Base-by-base conservation (phyloP, 805 yeast species). In the Candida railenensis region DNA sequence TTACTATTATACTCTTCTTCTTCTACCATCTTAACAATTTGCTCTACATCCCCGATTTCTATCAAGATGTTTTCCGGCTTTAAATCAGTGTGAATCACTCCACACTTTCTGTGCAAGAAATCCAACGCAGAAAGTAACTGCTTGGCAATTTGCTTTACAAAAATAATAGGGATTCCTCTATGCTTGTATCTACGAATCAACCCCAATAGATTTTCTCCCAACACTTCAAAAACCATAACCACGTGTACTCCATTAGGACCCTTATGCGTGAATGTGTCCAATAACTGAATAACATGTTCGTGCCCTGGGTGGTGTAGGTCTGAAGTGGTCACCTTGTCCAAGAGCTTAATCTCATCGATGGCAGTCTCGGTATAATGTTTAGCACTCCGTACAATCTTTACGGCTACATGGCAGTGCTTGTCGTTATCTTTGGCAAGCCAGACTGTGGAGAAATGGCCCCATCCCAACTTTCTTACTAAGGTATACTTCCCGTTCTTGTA, bases 391-490 rank as follows among this genome's bases (percentile, higher is more conserved):
- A 94, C 97, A 55, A 94, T 85, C 64, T 94, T 94, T 77, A 94
- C 78, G 1, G 99, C 99, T 19, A 94, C 98, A 61, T 87, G 96
- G 41, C 78, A 69, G 49, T 78, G 74, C 46, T 74, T 70, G 51
- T 71, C 74, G 44, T 73, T 68, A 43, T 80, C 80, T 49, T 69
- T 77, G 3, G 97, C 98, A 22, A 88, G 72, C 97, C 97, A 91
- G 19, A 89, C 97, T 1, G 96, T 94, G 22, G 96, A 85, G 62
- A 94, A 94, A 67, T 94, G 97, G 32, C 99, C 99, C 99, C 99
- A 94, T 0, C 99, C 99, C 3, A 94, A 73, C 62, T 94, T 94
- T 50, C 98, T 80, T 25, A 88, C 91, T 42, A 94, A 67, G 1
- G 83, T 75, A 63, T 94, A 94, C 48, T 87, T 80, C 16, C 82